Conservation (phyloP, 768 basidiomycete species). For the Thelephora aurantiotincta region DNA sequence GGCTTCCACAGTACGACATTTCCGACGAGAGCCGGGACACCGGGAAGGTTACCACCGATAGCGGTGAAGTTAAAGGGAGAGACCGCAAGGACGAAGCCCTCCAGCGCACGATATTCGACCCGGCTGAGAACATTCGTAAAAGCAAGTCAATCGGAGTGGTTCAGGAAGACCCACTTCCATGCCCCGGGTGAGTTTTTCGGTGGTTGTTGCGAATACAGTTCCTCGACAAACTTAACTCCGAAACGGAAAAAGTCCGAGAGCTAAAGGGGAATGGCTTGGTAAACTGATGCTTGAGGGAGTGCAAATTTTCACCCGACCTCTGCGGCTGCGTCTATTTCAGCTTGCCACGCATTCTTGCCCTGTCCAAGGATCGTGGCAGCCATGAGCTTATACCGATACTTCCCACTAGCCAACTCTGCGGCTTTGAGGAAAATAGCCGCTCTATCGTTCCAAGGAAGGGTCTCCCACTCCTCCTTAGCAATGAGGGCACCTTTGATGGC, state of each 20-base stretch:
- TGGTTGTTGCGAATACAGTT: constrained; percentile 86
- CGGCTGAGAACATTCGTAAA: constrained; percentile 39
- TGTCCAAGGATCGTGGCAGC: constrained; percentile 97
- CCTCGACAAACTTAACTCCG: constrained; percentile 92
- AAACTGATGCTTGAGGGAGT: background rate
- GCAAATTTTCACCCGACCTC: constrained; percentile 42
- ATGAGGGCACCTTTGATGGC: constrained; percentile 84
- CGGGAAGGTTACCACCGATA: constrained; percentile 87
- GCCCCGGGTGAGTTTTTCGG: constrained; percentile 69
- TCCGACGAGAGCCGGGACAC: constrained; percentile 85
- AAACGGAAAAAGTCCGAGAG: constrained; percentile 92
- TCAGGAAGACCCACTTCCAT: constrained; percentile 74
- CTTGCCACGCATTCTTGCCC: constrained; percentile 99
- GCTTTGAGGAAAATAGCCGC: constrained; percentile 98
- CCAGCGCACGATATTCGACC: constrained; percentile 90
- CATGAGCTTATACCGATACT: constrained; percentile 89
- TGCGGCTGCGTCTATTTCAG: constrained; percentile 97
- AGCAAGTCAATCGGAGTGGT: background rate
- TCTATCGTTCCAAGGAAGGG: constrained; percentile 90
- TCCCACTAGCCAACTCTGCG: constrained; percentile 88
- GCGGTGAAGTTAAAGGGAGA: constrained; percentile 99
- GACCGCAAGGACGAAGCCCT: constrained; percentile 95
- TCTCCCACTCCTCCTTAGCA: constrained; percentile 85
- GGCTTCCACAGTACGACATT: constrained; percentile 98
- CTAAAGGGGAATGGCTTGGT: constrained; percentile 19